Conservation (phyloP, 768 basidiomycete species). For the Lentinula boryana region DNA sequence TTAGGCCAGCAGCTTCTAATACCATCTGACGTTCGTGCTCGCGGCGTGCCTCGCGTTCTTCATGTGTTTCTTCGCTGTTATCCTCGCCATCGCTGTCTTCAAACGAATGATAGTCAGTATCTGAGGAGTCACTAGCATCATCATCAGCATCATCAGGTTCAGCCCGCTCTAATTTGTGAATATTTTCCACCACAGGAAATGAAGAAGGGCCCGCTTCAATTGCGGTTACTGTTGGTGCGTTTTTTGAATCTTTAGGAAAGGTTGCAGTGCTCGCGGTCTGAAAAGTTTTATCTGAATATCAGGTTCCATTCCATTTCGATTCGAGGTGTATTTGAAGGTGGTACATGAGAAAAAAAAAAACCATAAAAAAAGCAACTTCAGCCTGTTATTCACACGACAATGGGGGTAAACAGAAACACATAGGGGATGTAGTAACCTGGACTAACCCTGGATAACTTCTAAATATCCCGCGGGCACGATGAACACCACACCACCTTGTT, state of each 20-base stretch:
- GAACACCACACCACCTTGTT: slow-evolving; percentile 78
- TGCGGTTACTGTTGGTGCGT: background rate
- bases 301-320: background rate
- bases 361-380: slow-evolving; percentile 16
- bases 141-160: slow-evolving; percentile 16
- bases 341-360: slow-evolving; percentile 22
- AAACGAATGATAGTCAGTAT: slow-evolving; percentile 32
- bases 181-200: background rate
- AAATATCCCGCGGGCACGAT: slow-evolving; percentile 92
- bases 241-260: background rate
- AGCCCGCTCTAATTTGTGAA: background rate
- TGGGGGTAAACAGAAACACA: slow-evolving; percentile 50
- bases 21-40: slow-evolving; percentile 76
- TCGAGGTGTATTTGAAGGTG: slow-evolving; percentile 9
- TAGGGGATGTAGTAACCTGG: slow-evolving; percentile 40
- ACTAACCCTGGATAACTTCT: slow-evolving; percentile 90
- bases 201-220: background rate
- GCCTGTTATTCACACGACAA: slow-evolving; percentile 15
- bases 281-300: background rate
- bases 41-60: slow-evolving; percentile 47
- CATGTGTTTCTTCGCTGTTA: slow-evolving; percentile 34
- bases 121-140: slow-evolving; percentile 23
- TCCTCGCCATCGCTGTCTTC: slow-evolving; percentile 31
- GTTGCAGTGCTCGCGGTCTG: background rate
- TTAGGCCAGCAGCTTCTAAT: slow-evolving; percentile 83